phyloP scores from a whole-genome alignment of 805 yeast genomes.

The Starmerella stigmatis region DNA sequence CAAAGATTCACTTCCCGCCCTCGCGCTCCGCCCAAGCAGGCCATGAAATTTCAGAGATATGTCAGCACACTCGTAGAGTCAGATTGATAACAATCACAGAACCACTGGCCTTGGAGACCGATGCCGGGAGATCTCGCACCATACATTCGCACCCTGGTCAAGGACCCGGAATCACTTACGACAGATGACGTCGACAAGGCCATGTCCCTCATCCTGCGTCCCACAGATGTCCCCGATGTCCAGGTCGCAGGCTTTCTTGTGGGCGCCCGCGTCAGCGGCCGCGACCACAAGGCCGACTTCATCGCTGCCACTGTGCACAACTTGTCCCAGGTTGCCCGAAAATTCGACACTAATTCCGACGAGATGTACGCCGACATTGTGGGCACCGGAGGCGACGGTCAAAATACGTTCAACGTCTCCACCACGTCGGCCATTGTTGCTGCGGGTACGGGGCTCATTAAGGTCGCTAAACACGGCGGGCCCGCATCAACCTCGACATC shows the following conservation, averaged over 20 bases:
- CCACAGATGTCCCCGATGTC: conserved; percentile 49
- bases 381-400: conserved; percentile 99
- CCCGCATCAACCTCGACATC: conserved; percentile 88
- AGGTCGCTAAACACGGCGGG: conserved; percentile 92
- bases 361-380: conserved; percentile 73
- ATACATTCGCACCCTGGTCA: conserved; percentile 49
- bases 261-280: conserved; percentile 56
- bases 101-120: background rate
- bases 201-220: conserved; percentile 33
- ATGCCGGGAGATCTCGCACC: conserved; percentile 3
- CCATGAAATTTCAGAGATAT: no score
- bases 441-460: conserved; percentile 64
- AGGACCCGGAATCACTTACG: conserved; percentile 50
- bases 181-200: conserved; percentile 58
- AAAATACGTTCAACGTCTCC: conserved; percentile 90
- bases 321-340: conserved; percentile 42
- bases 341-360: conserved; percentile 20
- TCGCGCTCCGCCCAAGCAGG: no score
- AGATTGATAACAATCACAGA: no score
- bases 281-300: conserved; percentile 71
- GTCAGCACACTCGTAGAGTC: no score
- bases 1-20: no score
- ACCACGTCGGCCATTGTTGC: conserved; percentile 92
- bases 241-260: conserved; percentile 72
- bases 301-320: conserved; percentile 80